Base-by-base conservation (phyloP, 441 rosid genomes). In the Croton setiger region DNA sequence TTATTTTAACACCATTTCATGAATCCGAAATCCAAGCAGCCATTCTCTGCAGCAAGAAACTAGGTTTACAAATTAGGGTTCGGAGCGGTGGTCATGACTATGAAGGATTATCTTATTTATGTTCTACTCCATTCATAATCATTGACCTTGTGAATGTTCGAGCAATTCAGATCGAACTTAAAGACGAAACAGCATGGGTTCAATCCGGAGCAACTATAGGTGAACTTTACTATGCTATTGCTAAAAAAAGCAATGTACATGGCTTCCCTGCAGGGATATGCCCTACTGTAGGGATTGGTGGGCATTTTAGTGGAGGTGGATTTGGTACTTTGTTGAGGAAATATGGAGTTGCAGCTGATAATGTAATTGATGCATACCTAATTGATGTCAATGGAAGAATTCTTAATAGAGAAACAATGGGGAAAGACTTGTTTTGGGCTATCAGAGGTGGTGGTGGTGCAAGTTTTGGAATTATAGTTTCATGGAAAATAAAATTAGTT, bases 41-140 rank as follows among this genome's bases (percentile, higher is more conserved):
- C 11, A 45, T 88, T 20, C 15, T 57, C 43, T 88, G 97, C 57
- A 75, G 83, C 72, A 74, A 63, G 71, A 71, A 63, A 36, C 64
- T 70, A 37, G 75, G 66, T 45, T 59, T 90, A 7, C 88, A 79
- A 60, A 52, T 85, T 60, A 75, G 92, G 67, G 76, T 82, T 5
- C 69, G 88, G 52, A 88, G 96, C 45, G 94, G 94, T 4, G 90
- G 93, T 37, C 92, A 88, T 71, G 93, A 90, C 77, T 88, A 85
- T 45, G 96, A 90, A 59, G 93, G 90, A 36, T 80, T 85, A 6
- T 86, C 93, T 0, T 86, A 77, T 59, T 60, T 70, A 17, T 78
- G 79, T 31, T 45, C 44, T 20, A 63, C 63, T 63, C 83, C 88
- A 0, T 87, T 82, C 43, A 70, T 85, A 43, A 74, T 90, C 70